Conservation (phyloP, 495 filamentous ascomycete species). For the Aspergillus ellipticus region DNA sequence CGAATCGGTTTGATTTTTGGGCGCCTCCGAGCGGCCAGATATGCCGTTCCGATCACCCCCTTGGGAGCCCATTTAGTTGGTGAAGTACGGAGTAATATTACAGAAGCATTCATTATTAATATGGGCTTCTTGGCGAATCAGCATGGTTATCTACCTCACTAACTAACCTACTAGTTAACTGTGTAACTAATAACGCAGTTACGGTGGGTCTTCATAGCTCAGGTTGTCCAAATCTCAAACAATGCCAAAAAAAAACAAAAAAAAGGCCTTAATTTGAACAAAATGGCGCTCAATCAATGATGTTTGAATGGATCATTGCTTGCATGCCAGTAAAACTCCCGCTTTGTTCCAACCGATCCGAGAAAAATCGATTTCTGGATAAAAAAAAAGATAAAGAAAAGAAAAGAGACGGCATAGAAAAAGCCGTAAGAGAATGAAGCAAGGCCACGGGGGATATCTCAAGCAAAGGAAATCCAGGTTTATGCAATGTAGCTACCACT, state of each 20-base stretch:
- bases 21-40: conserved; percentile 19
- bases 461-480: neutral
- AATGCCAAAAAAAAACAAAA: neutral
- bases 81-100: neutral
- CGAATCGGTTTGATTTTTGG: neutral
- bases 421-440: neutral
- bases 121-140: neutral
- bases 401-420: neutral
- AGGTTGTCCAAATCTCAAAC: neutral
- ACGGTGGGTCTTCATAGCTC: neutral
- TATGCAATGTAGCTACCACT: neutral
- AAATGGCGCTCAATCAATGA: conserved; percentile 1
- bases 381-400: neutral
- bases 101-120: neutral
- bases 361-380: neutral
- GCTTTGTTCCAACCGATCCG: neutral
- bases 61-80: neutral
- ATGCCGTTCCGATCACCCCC: conserved; percentile 14
- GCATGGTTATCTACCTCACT: neutral
- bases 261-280: neutral
- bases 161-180: no score
- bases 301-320: conserved; percentile 3
- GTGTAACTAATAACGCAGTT: neutral
- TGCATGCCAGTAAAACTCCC: conserved; percentile 7
- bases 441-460: neutral